phyloP scores from a whole-genome alignment of 768 basidiomycete species.

The Gelatoporia subvermispora region DNA sequence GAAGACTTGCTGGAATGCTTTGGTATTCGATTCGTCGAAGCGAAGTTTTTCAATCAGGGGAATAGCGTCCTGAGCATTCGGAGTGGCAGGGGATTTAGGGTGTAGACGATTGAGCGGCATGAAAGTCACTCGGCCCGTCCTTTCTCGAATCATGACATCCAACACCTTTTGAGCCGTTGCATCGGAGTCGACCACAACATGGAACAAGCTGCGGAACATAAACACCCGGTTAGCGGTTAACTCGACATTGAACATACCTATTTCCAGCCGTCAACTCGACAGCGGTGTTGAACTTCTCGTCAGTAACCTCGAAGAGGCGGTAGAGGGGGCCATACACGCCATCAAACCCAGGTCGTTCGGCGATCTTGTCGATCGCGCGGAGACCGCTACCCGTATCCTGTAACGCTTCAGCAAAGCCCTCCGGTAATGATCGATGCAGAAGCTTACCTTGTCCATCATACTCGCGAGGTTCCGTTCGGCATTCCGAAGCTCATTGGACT shows the following conservation, averaged over 20 bases:
- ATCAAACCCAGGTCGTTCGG: conserved; percentile 63
- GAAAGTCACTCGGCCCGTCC: conserved; percentile 92
- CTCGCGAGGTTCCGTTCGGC: conserved; percentile 75
- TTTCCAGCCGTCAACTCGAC: conserved; percentile 95
- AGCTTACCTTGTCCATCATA: conserved; percentile 91
- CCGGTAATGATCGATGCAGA: background rate
- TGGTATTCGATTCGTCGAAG: conserved; percentile 63
- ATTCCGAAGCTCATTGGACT: conserved; percentile 72
- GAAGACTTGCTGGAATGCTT: conserved; percentile 96
- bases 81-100: conserved; percentile 60
- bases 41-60: conserved; percentile 80
- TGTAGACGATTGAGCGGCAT: conserved; percentile 96
- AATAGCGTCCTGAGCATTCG: conserved; percentile 72
- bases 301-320: conserved; percentile 85
- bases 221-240: conserved; percentile 3
- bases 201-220: conserved; percentile 67
- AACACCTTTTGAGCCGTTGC: conserved; percentile 89
- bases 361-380: conserved; percentile 79
- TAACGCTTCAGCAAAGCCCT: background rate
- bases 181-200: conserved; percentile 96
- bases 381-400: conserved; percentile 92
- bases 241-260: conserved; percentile 47
- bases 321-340: conserved; percentile 96
- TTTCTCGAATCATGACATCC: conserved; percentile 90
- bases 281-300: conserved; percentile 84